Evolutionary conservation across 345 rosid genomes (phyloP), one percentile per base, ranked within the genome.

Genomic region (Dipteronia dyeriana): DNA sequence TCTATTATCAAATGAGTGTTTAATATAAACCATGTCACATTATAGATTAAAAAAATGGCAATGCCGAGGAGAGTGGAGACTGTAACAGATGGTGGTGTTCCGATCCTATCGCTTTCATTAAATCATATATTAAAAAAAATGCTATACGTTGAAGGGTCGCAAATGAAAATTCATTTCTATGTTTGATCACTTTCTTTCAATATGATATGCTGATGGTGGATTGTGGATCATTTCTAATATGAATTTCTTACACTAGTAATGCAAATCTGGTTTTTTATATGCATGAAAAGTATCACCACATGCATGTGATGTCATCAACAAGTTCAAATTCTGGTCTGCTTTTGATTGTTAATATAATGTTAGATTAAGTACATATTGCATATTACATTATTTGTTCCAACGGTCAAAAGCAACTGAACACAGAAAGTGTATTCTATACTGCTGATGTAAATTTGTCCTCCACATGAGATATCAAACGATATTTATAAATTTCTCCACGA

Each of bases 151-250:
- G 0, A 57, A 14, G 9, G n/a, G 31, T 25, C 17, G 0, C 14
- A 41, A 41, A 73, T 73, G 54, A 73, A 59, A 70, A 53, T 70
- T 70, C 29, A 9, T 12, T 56, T 56, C 29, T 3, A 41, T n/a
- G 38, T 60, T 64, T 47, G 14, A 25, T 56, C 75, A 70, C 83
- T 74, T 20, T 19, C 56, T 70, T 54, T 22, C 13, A 43, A 4
- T 0, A 60, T 66, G 13, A 82, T 79, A 75, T 34, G 83, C 6
- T 51, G 65, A 74, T 51, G 76, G 84, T 80, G 83, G 79, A 70
- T 17, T 22, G 43, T 75, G 76, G 67, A 78, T 41, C 80, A 72
- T 47, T 51, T 61, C 76, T 26, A 51, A 47, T 26, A 22, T 17
- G 13, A 10, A 43, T 17, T 49, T 22, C 12, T n/a, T 75, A 49